These are phyloP conservation scores for Naumovozyma baii DNA, from an alignment of 805 yeast genomes.

Conservation along the genomic window DNA sequence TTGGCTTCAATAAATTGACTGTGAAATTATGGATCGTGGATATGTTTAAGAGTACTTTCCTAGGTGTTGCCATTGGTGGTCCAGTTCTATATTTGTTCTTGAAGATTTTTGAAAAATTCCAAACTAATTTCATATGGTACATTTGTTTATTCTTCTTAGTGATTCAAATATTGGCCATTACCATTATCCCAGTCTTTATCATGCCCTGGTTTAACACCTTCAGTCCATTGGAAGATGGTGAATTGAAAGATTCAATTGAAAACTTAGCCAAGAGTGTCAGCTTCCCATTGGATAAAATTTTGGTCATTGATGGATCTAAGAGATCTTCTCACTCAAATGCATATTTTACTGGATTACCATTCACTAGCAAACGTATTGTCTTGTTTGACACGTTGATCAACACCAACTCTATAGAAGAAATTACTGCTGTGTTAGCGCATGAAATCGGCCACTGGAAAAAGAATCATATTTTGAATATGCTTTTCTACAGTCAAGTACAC, in stretches of 20 bases:
- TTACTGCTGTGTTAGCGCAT: constrained; percentile 93
- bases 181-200: constrained; percentile 74
- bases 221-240: constrained; percentile 84
- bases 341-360: constrained; percentile 90
- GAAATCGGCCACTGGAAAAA: constrained; percentile 98
- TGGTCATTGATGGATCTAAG: constrained; percentile 92
- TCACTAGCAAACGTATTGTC: constrained; percentile 87
- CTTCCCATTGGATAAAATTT: constrained; percentile 80
- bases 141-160: constrained; percentile 60
- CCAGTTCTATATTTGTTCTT: constrained; percentile 69
- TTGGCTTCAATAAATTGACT: constrained; percentile 87
- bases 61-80: constrained; percentile 53
- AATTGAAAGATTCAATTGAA: constrained; percentile 73
- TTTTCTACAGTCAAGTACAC: constrained; percentile 56
- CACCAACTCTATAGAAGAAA: constrained; percentile 65
- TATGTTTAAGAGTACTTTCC: constrained; percentile 46
- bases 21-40: constrained; percentile 63
- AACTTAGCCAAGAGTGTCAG: constrained; percentile 60
- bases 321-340: constrained; percentile 97
- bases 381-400: constrained; percentile 84
- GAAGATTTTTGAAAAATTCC: constrained; percentile 71
- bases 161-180: constrained; percentile 64
- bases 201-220: constrained; percentile 90
- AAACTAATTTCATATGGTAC: constrained; percentile 73
- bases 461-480: constrained; percentile 73